Evolutionary conservation across 129 eudicot species (phyloP).

Genomic region (Daucus carota): DH1_v3.0 NC_030384.2:51000001-51000500

Average conservation of each 20-base stretch:
- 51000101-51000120: constrained; percentile 79
- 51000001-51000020: background rate
- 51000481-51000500: background rate
- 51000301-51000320: constrained; percentile 86
- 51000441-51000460: background rate
- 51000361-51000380: constrained; percentile 37
- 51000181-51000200: constrained; percentile 91
- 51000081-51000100: constrained; percentile 74
- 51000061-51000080: constrained; percentile 81
- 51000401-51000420: background rate
- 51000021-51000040: background rate
- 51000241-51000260: background rate
- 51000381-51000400: background rate
- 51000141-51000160: constrained; percentile 92
- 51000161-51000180: constrained; percentile 97
- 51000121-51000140: constrained; percentile 90
- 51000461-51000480: background rate
- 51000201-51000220: constrained; percentile 48
- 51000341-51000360: constrained; percentile 88
- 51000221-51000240: background rate
- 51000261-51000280: background rate
- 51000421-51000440: background rate
- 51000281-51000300: constrained; percentile 58
- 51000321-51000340: constrained; percentile 94
- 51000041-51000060: background rate